Conservation (phyloP, 2,329 filamentous ascomycete species). For the Calonectria ilicicola region DNA sequence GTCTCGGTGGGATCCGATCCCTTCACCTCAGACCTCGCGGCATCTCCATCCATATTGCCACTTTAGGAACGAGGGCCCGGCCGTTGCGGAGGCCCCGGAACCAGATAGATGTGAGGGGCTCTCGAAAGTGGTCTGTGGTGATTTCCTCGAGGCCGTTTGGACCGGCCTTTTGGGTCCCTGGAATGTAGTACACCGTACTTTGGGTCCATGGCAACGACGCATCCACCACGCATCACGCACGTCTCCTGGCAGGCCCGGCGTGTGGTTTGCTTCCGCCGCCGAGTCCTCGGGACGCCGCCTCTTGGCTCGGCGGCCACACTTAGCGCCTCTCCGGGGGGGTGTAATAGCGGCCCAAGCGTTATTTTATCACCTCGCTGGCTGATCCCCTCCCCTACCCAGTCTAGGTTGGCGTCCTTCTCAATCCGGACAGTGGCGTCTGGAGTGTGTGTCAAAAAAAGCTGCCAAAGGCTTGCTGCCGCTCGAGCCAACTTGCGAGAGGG, state of each 20-base stretch:
- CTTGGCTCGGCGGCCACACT: background rate
- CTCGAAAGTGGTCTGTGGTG: slow-evolving; percentile 12
- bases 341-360: background rate
- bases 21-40: background rate
- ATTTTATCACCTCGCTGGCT: background rate
- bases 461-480: background rate
- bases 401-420: background rate
- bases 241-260: background rate
- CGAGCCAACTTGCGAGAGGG: background rate
- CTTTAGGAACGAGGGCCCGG: slow-evolving; percentile 10
- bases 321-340: background rate
- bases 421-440: slow-evolving; percentile 1
- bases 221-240: background rate
- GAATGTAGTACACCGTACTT: slow-evolving; percentile 13
- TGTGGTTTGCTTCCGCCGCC: background rate
- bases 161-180: slow-evolving; percentile 9
- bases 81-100: slow-evolving; percentile 24
- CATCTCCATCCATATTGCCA: slow-evolving; percentile 8
- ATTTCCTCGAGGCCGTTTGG: slow-evolving; percentile 10
- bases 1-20: slow-evolving; percentile 5
- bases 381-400: background rate
- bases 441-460: background rate
- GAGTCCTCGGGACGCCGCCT: slow-evolving; percentile 1
- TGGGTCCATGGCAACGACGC: background rate
- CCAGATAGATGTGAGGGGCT: background rate